Percentiles rank a stretch among this genome's conserved stretches.
Evolutionary conservation across 2,329 filamentous ascomycete species (phyloP).

Genomic region (Fusarium pseudoanthophilum): DNA sequence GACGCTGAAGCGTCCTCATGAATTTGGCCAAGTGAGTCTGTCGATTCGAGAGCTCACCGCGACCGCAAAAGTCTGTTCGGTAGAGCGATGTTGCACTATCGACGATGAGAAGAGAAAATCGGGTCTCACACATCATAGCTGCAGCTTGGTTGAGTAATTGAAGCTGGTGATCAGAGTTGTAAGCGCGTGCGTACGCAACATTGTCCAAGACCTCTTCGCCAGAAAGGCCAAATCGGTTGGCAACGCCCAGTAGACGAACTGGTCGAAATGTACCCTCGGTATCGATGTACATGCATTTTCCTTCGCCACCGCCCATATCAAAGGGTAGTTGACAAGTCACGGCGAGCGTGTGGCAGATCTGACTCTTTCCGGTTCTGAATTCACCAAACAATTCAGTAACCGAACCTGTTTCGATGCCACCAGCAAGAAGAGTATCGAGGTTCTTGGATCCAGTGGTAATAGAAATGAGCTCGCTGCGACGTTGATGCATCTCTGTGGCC

Average conservation of each 20-base stretch:
- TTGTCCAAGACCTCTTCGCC: slow-evolving; percentile 99
- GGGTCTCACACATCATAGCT: slow-evolving; percentile 99
- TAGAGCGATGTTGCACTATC: slow-evolving; percentile 97
- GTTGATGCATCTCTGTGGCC: slow-evolving; percentile 98
- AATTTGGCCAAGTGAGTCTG: slow-evolving; percentile 92
- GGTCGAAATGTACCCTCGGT: slow-evolving; percentile 98
- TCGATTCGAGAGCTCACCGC: slow-evolving; percentile 93
- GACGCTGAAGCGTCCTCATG: slow-evolving; percentile 82
- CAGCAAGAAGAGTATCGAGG: slow-evolving; percentile 91
- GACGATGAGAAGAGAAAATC: slow-evolving; percentile 94
- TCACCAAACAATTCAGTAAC: slow-evolving; percentile 99
- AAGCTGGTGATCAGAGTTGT: slow-evolving; percentile 98
- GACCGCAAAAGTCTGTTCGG: slow-evolving; percentile 95
- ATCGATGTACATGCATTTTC: slow-evolving; percentile 98
- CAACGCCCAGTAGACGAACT: slow-evolving; percentile 88
- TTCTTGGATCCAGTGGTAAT: slow-evolving; percentile 99
- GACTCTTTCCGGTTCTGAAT: slow-evolving; percentile 97
- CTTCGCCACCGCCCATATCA: slow-evolving; percentile 98
- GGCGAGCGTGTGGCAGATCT: slow-evolving; percentile 98
- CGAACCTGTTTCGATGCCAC: slow-evolving; percentile 95
- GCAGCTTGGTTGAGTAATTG: slow-evolving; percentile 94
- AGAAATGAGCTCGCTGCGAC: slow-evolving; percentile 95
- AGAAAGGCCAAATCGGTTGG: slow-evolving; percentile 91
- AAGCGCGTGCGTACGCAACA: slow-evolving; percentile 95
- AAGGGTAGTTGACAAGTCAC: slow-evolving; percentile 98